phyloP scores from a whole-genome alignment of 768 basidiomycete species.

The Auricularia cornea region DNA sequence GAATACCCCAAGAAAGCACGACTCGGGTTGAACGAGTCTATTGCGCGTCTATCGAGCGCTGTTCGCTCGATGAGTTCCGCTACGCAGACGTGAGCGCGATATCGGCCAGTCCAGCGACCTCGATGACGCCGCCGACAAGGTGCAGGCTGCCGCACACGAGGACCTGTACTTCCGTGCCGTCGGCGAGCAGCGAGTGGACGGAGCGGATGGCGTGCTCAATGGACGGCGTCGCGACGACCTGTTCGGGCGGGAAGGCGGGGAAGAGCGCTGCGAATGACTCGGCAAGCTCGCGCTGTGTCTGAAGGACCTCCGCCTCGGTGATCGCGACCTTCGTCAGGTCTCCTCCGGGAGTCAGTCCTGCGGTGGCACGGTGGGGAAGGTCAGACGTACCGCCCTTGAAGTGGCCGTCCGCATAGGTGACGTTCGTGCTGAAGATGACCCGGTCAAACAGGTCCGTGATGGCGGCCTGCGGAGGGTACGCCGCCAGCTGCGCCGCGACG shows the following conservation, averaged over 20 bases:
- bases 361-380: no score
- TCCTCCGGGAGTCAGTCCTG: conserved; percentile 21
- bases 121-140: conserved; percentile 88
- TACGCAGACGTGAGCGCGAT: conserved; percentile 35
- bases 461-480: conserved; percentile 12
- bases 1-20: background rate
- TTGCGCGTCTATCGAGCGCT: background rate
- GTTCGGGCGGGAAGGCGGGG: conserved; percentile 49
- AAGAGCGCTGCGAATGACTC: conserved; percentile 60
- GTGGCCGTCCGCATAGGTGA: conserved; percentile 82
- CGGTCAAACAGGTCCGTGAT: conserved; percentile 58
- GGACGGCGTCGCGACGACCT: conserved; percentile 74
- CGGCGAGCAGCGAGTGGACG: conserved; percentile 37
- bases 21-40: conserved; percentile 1
- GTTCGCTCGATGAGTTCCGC: background rate
- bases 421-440: conserved; percentile 93
- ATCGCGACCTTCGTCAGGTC: conserved; percentile 72
- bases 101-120: conserved; percentile 76
- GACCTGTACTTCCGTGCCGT: conserved; percentile 38
- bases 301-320: conserved; percentile 56
- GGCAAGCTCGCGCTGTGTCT: conserved; percentile 68
- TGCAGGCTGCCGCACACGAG: conserved; percentile 90
- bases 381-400: conserved; percentile 78
- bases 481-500: conserved; percentile 38
- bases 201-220: conserved; percentile 81